Evolutionary conservation across 2,329 filamentous ascomycete genomes (phyloP).

Genomic region (Aspergillus sergii): DNA sequence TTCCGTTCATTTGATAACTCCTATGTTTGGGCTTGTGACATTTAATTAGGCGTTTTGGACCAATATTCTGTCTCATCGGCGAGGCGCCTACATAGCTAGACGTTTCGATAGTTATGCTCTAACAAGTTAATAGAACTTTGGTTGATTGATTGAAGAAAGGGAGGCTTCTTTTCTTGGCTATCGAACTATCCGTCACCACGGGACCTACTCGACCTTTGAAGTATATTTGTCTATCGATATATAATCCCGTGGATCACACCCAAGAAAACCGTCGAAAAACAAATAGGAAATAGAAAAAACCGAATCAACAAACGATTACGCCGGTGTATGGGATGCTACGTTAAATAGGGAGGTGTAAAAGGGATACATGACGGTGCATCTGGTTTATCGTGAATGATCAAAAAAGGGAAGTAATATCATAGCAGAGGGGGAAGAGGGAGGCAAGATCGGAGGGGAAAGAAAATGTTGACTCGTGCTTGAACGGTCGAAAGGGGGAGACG

Average conservation of each 20-base stretch:
- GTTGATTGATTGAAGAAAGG: neutral
- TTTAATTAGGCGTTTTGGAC: too few relatives aligned
- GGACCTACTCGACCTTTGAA: neutral
- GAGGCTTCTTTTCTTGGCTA: conserved; percentile 14
- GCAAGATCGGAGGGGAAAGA: conserved; percentile 12
- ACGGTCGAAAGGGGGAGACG: conserved; percentile 1
- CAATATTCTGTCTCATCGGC: too few relatives aligned
- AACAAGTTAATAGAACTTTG: too few relatives aligned
- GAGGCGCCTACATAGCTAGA: too few relatives aligned
- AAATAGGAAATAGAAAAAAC: conserved; percentile 24
- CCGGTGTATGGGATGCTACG: conserved; percentile 46
- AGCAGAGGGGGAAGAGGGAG: neutral
- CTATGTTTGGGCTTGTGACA: too few relatives aligned
- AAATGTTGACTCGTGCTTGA: conserved; percentile 12
- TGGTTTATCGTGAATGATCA: conserved; percentile 46
- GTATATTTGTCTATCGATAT: neutral
- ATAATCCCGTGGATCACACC: conserved; percentile 8
- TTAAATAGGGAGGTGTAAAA: conserved; percentile 23
- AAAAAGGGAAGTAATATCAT: conserved; percentile 22
- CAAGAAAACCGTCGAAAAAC: conserved; percentile 12
- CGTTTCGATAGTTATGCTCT: too few relatives aligned
- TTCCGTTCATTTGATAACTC: too few relatives aligned
- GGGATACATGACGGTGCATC: conserved; percentile 53
- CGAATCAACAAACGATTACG: conserved; percentile 39
- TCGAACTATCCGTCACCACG: conserved; percentile 10